phyloP scores from a whole-genome alignment of 345 rosid genomes.

The Mallotus nudiflorus region DNA sequence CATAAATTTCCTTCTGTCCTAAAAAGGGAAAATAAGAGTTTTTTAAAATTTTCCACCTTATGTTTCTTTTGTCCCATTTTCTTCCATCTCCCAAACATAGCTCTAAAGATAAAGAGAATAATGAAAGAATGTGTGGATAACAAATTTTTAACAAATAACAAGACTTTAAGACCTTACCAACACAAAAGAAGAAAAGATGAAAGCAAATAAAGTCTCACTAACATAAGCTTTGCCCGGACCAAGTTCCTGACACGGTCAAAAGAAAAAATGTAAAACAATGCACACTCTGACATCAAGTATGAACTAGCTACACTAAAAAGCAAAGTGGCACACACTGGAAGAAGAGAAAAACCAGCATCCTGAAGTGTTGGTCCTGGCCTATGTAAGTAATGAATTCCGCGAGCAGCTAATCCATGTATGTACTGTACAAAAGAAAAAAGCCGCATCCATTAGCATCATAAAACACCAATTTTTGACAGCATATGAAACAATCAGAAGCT shows the following conservation, averaged over 20 bases:
- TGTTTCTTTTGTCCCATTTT: too few species aligned
- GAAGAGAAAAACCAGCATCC: conserved; percentile 28
- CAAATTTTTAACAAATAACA: background rate
- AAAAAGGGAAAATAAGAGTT: too few species aligned
- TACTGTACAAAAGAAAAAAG: conserved; percentile 17
- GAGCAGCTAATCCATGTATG: conserved; percentile 35
- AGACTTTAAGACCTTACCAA: conserved; percentile 18
- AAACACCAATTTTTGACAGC: background rate
- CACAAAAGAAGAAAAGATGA: conserved; percentile 30
- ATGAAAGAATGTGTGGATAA: too few species aligned
- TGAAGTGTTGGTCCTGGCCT: conserved; percentile 31
- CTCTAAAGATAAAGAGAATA: too few species aligned
- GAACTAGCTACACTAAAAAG: background rate
- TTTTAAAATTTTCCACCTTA: too few species aligned
- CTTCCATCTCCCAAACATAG: too few species aligned
- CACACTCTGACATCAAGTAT: background rate
- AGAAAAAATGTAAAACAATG: background rate
- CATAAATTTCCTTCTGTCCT: too few species aligned
- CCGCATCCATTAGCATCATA: conserved; percentile 3
- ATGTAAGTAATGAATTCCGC: conserved; percentile 34
- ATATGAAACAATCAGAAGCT: background rate
- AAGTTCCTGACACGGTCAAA: conserved; percentile 27
- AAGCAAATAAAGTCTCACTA: conserved; percentile 27
- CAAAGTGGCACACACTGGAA: conserved; percentile 22
- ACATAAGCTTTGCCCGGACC: conserved; percentile 25